phyloP scores from a whole-genome alignment of 23 red algal genomes.

The Cyanidioschyzon merolae region DNA sequence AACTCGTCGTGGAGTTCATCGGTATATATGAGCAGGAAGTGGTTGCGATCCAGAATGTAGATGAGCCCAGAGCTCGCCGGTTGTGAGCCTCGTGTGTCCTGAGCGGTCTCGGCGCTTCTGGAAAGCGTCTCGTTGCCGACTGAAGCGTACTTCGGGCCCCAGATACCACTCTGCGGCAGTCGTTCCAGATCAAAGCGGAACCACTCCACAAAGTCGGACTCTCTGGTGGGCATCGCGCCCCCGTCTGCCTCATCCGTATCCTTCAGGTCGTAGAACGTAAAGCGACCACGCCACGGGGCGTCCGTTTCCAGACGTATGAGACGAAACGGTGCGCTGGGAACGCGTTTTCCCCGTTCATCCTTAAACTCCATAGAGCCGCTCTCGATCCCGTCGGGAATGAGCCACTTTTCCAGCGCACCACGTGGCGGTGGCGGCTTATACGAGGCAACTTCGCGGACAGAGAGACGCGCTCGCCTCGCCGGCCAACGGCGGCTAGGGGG shows the following conservation, averaged over 20 bases:
- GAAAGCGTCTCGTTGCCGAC: background rate
- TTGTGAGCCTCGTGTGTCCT: background rate
- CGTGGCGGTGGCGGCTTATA: background rate
- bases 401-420: background rate
- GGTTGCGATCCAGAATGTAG: background rate
- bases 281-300: background rate
- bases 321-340: background rate
- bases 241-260: background rate
- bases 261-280: background rate
- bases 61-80: background rate
- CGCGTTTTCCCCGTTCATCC: background rate
- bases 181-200: background rate
- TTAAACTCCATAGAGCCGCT: conserved; percentile 6
- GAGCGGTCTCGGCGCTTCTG: background rate
- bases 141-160: background rate
- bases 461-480: background rate
- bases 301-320: conserved; percentile 11
- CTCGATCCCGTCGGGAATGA: background rate
- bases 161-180: background rate
- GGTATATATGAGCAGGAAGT: background rate
- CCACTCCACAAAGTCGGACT: background rate
- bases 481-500: background rate
- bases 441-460: background rate
- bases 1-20: background rate
- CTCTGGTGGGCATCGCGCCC: background rate